phyloP scores from a whole-genome alignment of 208 protist species.

The Acanthamoeba royreba region DNA sequence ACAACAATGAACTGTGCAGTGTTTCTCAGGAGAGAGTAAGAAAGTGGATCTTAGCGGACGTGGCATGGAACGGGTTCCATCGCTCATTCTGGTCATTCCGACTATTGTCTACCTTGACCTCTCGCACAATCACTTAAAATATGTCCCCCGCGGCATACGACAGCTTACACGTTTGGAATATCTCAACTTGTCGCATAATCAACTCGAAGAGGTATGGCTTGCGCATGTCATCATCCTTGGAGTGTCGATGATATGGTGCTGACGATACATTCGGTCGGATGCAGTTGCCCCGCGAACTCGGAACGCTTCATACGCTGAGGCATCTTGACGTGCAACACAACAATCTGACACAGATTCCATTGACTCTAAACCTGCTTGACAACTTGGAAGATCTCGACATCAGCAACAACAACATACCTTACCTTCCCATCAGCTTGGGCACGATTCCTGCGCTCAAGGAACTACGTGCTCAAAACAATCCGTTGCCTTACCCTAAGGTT shows the following conservation, averaged over 20 bases:
- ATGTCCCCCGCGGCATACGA: not conserved
- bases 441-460: not conserved
- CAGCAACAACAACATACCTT: not conserved
- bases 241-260: too few relatives aligned
- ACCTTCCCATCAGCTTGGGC: not conserved
- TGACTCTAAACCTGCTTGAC: not conserved
- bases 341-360: not conserved
- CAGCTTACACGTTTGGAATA: not conserved
- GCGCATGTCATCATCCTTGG: not conserved
- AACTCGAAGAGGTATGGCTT: not conserved
- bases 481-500: not conserved
- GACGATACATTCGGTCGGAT: too few relatives aligned
- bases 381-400: not conserved
- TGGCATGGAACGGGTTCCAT: not conserved
- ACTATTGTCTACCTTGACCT: not conserved
- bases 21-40: constrained; percentile 19
- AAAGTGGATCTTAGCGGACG: not conserved
- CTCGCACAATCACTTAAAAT: not conserved
- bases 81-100: not conserved
- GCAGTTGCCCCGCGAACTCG: not conserved
- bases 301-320: not conserved
- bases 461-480: not conserved
- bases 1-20: not conserved
- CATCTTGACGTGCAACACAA: constrained; percentile 22
- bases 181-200: not conserved